phyloP scores from a whole-genome alignment of 345 rosid genomes.

The Combretum micranthum region DNA sequence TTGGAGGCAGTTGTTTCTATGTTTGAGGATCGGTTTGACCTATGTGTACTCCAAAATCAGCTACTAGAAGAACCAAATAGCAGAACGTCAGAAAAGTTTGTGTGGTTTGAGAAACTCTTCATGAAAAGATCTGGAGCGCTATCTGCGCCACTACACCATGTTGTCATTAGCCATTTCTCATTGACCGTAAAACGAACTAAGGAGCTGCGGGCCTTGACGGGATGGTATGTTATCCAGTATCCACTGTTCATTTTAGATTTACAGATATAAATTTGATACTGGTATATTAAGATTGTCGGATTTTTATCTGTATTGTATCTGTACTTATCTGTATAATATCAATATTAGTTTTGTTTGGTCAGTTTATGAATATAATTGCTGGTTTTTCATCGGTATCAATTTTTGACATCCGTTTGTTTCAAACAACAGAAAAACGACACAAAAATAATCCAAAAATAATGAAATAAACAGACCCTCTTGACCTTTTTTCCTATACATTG shows the following conservation, averaged over 20 bases:
- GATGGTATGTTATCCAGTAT: constrained; percentile 57
- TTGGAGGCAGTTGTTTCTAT: constrained; percentile 78
- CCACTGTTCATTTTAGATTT: constrained; percentile 4
- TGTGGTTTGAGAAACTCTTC: constrained; percentile 65
- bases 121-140: constrained; percentile 26
- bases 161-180: constrained; percentile 43
- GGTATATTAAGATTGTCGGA: background rate
- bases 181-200: constrained; percentile 70
- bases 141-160: constrained; percentile 30
- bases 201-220: constrained; percentile 79
- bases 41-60: constrained; percentile 46
- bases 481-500: no score
- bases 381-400: no score
- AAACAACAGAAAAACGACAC: no score
- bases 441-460: no score
- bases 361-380: no score
- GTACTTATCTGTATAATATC: no score
- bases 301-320: constrained; percentile 2
- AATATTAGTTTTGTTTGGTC: no score
- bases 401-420: no score
- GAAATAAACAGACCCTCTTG: no score
- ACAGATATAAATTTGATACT: background rate
- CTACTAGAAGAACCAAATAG: constrained; percentile 30
- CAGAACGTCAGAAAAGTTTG: constrained; percentile 27
- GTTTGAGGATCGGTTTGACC: constrained; percentile 92